Conservation (phyloP, 2,329 filamentous ascomycete species). For the Penicillium sp. region DNA sequence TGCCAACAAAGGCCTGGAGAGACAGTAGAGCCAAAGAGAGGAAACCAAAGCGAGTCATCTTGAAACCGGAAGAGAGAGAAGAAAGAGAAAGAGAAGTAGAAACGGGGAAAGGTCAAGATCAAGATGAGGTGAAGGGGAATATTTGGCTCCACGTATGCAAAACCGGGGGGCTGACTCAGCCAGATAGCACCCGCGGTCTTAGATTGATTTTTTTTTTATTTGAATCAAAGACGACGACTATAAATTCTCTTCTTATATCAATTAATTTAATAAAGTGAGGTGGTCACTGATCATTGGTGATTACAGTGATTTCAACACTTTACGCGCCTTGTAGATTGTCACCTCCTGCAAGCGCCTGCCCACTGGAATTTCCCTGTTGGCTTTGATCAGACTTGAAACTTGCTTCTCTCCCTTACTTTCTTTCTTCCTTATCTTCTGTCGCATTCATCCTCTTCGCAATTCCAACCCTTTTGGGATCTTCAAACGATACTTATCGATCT, state of each 20-base stretch:
- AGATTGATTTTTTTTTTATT: slow-evolving; percentile 13
- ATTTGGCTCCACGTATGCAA: slow-evolving; percentile 30
- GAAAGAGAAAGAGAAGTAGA: slow-evolving; percentile 3
- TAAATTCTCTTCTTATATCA: slow-evolving; percentile 2
- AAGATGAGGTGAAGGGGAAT: slow-evolving; percentile 20
- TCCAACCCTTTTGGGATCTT: background rate
- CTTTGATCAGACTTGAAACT: slow-evolving; percentile 8
- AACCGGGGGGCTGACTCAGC: slow-evolving; percentile 27
- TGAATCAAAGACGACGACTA: slow-evolving; percentile 4
- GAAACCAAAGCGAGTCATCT: slow-evolving; percentile 73
- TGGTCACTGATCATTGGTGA: background rate
- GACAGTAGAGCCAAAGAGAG: slow-evolving; percentile 71
- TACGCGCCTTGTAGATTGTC: slow-evolving; percentile 17
- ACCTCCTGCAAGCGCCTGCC: slow-evolving; percentile 20
- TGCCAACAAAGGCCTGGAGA: slow-evolving; percentile 64
- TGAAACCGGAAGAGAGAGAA: slow-evolving; percentile 31
- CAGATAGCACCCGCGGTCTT: slow-evolving; percentile 9
- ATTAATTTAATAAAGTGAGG: slow-evolving; percentile 8
- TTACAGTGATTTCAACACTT: background rate
- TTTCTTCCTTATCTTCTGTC: slow-evolving; percentile 8
- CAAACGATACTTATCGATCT: slow-evolving; percentile 3
- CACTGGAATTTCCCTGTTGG: slow-evolving; percentile 6
- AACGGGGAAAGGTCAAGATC: background rate
- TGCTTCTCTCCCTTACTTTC: slow-evolving; percentile 11
- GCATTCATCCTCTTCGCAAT: slow-evolving; percentile 3